Conservation (phyloP, 2,329 filamentous ascomycete species). For the Escovopsis weberi region DNA sequence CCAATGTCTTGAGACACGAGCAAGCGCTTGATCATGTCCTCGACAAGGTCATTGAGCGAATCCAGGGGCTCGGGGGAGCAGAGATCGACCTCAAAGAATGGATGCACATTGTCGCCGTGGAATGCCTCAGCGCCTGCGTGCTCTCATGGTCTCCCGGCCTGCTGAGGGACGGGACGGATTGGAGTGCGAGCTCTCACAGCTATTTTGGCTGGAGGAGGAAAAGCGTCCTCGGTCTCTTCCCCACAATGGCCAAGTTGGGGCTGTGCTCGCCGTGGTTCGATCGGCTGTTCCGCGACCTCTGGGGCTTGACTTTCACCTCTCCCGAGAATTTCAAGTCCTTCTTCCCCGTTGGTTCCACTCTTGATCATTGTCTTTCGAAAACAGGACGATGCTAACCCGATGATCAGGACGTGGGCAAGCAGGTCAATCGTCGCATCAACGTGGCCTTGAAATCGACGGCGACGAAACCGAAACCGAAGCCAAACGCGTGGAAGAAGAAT, state of each 20-base stretch:
- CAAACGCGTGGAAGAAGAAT: slow-evolving; percentile 7
- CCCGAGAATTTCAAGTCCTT: slow-evolving; percentile 31
- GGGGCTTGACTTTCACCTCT: slow-evolving; percentile 30
- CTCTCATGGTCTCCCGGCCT: slow-evolving; percentile 38
- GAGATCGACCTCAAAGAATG: slow-evolving; percentile 36
- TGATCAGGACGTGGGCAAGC: slow-evolving; percentile 19
- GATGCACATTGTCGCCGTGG: slow-evolving; percentile 42
- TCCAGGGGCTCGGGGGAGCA: slow-evolving; percentile 22
- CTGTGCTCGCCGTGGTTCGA: slow-evolving; percentile 22
- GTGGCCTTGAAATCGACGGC: slow-evolving; percentile 14
- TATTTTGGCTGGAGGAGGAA: slow-evolving; percentile 38
- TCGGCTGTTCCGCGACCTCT: slow-evolving; percentile 26
- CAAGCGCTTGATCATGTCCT: slow-evolving; percentile 27
- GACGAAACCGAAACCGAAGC: neutral
- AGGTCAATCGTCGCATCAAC: slow-evolving; percentile 21
- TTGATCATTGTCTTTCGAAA: neutral
- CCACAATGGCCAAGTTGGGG: slow-evolving; percentile 23
- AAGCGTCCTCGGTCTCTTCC: slow-evolving; percentile 37
- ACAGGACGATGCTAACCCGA: neutral
- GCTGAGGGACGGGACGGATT: slow-evolving; percentile 28
- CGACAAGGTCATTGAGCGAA: slow-evolving; percentile 17
- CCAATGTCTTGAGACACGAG: slow-evolving; percentile 28
- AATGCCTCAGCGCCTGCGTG: slow-evolving; percentile 34
- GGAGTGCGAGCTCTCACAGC: slow-evolving; percentile 31
- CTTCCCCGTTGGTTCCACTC: slow-evolving; percentile 27